These are phyloP conservation scores for Myxozyma mucilagina DNA, from an alignment of 805 yeast species.

Conservation along the genomic window DNA sequence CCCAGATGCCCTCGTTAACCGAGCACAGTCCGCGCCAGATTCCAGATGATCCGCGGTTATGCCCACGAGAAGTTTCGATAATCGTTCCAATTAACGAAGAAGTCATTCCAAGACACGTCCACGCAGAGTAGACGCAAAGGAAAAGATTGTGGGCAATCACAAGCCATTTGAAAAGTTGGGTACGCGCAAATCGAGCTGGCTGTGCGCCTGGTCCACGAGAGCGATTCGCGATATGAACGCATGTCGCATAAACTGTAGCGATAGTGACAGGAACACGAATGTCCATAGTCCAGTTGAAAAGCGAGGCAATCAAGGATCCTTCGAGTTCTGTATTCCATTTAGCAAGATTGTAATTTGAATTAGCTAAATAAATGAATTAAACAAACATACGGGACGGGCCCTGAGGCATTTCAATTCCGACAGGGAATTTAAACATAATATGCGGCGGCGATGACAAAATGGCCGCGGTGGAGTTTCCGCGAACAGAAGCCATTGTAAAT, in stretches of 20 bases:
- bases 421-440: conserved; percentile 24
- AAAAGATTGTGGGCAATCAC: conserved; percentile 62
- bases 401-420: conserved; percentile 29
- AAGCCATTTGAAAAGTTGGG: conserved; percentile 50
- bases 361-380: not conserved
- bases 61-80: conserved; percentile 38
- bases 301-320: conserved; percentile 25
- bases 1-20: conserved; percentile 59
- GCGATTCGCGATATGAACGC: conserved; percentile 58
- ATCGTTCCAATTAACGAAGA: conserved; percentile 50
- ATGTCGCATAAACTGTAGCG: conserved; percentile 57
- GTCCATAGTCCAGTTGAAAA: conserved; percentile 42
- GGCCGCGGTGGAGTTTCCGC: conserved; percentile 22
- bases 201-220: conserved; percentile 48
- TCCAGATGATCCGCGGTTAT: conserved; percentile 41
- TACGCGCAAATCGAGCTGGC: conserved; percentile 53
- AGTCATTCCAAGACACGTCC: conserved; percentile 72
- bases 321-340: not conserved
- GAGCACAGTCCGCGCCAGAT: conserved; percentile 67
- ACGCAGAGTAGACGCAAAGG: conserved; percentile 64
- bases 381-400: conserved; percentile 27
- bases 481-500: not conserved
- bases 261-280: conserved; percentile 57
- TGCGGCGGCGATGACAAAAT: conserved; percentile 24
- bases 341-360: not conserved